A percentile compares a stretch with the other conserved stretches of the same genome.
Evolutionary conservation across 495 filamentous ascomycete genomes (phyloP).

Genomic region (Umbilicaria muhlenbergii): DNA sequence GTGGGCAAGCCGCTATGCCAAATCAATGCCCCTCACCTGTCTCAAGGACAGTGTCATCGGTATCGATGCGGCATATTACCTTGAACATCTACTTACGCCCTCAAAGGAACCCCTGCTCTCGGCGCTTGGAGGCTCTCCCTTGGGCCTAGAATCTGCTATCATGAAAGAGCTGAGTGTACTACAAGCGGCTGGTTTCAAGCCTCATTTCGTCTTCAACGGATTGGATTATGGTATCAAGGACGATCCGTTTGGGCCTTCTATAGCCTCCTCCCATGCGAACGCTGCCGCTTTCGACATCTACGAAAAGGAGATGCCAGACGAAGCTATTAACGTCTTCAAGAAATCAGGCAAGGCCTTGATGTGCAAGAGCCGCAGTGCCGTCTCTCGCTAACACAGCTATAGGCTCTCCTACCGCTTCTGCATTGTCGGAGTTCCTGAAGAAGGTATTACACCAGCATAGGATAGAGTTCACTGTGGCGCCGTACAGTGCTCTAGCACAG

Average conservation of each 20-base stretch:
- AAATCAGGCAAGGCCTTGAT: conserved; percentile 49
- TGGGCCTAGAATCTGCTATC: conserved; percentile 54
- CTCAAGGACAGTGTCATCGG: conserved; percentile 60
- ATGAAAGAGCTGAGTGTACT: conserved; percentile 56
- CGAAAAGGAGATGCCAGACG: conserved; percentile 56
- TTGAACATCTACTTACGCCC: conserved; percentile 55
- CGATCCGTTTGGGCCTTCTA: conserved; percentile 9
- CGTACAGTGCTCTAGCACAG: conserved; percentile 82
- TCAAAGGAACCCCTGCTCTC: conserved; percentile 72
- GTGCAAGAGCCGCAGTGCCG: conserved; percentile 11
- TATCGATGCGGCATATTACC: conserved; percentile 83
- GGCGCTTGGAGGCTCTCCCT: conserved; percentile 79
- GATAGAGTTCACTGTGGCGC: conserved; percentile 72
- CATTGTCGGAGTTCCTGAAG: conserved; percentile 61
- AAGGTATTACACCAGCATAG: conserved; percentile 49
- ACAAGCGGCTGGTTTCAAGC: conserved; percentile 41
- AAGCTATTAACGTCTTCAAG: conserved; percentile 71
- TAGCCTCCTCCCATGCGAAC: conserved; percentile 16
- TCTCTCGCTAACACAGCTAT: conserved; percentile 3
- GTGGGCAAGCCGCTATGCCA: conserved; percentile 35
- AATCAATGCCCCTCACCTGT: conserved; percentile 40
- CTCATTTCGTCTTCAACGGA: conserved; percentile 86
- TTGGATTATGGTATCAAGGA: conserved; percentile 60
- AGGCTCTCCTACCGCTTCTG: conserved; percentile 41
- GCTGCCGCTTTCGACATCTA: conserved; percentile 74